Evolutionary conservation across 2,329 filamentous ascomycete species (phyloP), one percentile per base, ranked within the genome.

Genomic region (Dactylonectria macrodidyma): DNA sequence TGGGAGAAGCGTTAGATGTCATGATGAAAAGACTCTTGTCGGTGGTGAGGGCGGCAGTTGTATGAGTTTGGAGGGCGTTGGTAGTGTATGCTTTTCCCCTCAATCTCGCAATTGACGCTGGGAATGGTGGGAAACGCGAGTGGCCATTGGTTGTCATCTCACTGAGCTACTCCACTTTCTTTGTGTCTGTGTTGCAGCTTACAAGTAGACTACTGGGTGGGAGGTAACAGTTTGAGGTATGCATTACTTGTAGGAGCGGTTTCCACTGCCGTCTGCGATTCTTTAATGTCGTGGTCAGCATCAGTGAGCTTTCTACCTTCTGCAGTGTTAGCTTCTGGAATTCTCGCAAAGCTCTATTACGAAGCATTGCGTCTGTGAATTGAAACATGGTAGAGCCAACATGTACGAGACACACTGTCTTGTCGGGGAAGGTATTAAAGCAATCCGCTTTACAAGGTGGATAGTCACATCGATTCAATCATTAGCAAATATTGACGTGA

Each of bases 1-100:
- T 58, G 77, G 84, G 66, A 81, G 80, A 44, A 75, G 80, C 54
- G 62, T 78, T 55, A 71, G 79, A 57, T 68, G 75, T 57, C 78
- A 80, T 80, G 36, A 50, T 75, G 24, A 3, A 6, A 46, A 14
- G 26, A 16, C 19, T 46, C 8, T 36, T n/a, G 26, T n/a, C 5
- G 36, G 26, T n/a, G 14, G 38, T 11, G 24, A 59, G 41, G 24
- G 16, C 12, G 34, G 34, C 5, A 22, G 33, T 24, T 11, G 55
- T n/a, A 11, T 50, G 52, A 52, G 11, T 38, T n/a, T 36, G 22
- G 14, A 26, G 47, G 26, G 22, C 26, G 34, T 48, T 24, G 54
- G 48, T 9, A 57, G 60, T 57, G 22, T 19, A 22, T 52, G 22
- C 47, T n/a, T 59, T 57, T 46, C 58, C 57, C 54, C 57, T 41